Evolutionary conservation across 768 basidiomycete species (phyloP).

Genomic region (Leucocoprinus leucothites): DNA sequence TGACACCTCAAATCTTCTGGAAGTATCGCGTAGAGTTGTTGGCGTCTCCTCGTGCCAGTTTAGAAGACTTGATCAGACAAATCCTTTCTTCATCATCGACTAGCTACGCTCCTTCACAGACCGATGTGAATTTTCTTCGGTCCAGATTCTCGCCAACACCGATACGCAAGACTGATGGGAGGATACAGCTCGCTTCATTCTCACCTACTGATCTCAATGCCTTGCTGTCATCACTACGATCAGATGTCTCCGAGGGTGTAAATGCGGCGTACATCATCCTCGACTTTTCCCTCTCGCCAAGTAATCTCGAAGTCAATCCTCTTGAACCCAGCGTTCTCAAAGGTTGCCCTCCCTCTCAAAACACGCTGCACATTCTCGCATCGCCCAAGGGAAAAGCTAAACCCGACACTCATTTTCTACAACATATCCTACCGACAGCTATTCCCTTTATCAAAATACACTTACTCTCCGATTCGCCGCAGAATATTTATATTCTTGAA

Average conservation of each 20-base stretch:
- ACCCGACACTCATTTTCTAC: constrained; percentile 12
- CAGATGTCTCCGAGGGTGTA: background rate
- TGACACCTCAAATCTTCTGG: constrained; percentile 79
- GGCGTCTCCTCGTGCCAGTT: constrained; percentile 38
- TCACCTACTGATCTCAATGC: constrained; percentile 19
- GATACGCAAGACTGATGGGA: constrained; percentile 34
- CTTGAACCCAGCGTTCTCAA: background rate
- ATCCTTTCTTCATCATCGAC: constrained; percentile 20
- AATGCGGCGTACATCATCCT: constrained; percentile 39
- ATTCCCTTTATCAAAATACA: constrained; percentile 37
- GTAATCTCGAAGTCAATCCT: background rate
- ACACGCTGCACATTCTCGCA: background rate
- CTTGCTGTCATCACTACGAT: constrained; percentile 12
- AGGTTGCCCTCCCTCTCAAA: background rate
- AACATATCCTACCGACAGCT: constrained; percentile 12
- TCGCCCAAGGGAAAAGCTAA: constrained; percentile 5
- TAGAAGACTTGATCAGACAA: constrained; percentile 42
- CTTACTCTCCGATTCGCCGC: constrained; percentile 34
- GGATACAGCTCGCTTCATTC: constrained; percentile 37
- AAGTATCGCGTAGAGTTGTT: constrained; percentile 47
- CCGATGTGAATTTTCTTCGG: background rate
- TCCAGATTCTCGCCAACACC: constrained; percentile 20
- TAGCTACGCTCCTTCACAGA: background rate
- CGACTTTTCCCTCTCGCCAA: background rate
- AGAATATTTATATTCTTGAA: constrained; percentile 46